Conservation (phyloP, 805 yeast genomes). For the Clavispora asparagi region DNA sequence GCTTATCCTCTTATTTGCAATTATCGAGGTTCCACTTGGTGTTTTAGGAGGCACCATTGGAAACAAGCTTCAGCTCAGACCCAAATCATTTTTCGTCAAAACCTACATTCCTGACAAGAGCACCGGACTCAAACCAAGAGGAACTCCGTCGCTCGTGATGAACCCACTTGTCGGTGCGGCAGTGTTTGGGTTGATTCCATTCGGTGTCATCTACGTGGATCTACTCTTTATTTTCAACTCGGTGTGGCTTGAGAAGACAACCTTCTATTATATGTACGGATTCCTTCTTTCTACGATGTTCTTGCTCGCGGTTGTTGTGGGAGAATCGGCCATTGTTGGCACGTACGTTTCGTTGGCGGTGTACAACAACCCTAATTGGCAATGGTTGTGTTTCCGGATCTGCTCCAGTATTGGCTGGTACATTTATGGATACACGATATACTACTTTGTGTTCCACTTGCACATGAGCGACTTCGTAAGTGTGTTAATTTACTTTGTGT, state of each 20-base stretch:
- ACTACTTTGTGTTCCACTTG: conserved; percentile 55
- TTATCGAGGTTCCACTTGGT: conserved; percentile 72
- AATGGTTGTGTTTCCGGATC: conserved; percentile 72
- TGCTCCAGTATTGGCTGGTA: conserved; percentile 71
- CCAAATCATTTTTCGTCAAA: conserved; percentile 16
- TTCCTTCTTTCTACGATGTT: conserved; percentile 60
- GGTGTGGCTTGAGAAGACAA: conserved; percentile 73
- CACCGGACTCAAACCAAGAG: not conserved
- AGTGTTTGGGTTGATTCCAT: conserved; percentile 70
- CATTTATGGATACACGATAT: conserved; percentile 60
- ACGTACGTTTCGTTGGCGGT: conserved; percentile 55
- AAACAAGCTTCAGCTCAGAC: conserved; percentile 27
- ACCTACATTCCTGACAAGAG: conserved; percentile 3
- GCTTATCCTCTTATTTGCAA: conserved; percentile 52
- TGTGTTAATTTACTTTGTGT: conserved; percentile 61
- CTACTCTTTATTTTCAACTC: conserved; percentile 67
- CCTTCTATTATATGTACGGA: conserved; percentile 77
- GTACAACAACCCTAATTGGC: conserved; percentile 64
- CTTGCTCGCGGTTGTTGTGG: conserved; percentile 55
- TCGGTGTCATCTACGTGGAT: conserved; percentile 77
- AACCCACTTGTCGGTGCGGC: conserved; percentile 26
- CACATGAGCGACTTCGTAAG: conserved; percentile 65
- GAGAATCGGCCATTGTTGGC: conserved; percentile 68
- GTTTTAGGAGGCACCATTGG: conserved; percentile 62
- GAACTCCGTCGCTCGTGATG: conserved; percentile 14